Evolutionary conservation across 331 rosid species (phyloP).

Genomic region (Saraca asoca): DNA sequence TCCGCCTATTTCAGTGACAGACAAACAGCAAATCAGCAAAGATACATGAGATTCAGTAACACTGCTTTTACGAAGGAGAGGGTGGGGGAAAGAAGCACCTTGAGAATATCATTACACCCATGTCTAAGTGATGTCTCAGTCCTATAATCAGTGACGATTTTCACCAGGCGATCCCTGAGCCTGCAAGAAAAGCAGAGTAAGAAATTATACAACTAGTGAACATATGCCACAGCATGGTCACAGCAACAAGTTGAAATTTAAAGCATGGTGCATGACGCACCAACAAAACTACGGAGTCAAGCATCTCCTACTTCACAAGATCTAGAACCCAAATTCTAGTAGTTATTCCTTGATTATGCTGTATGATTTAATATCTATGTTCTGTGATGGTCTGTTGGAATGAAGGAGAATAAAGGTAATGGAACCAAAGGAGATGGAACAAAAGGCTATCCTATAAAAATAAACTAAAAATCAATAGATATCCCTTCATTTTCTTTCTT

Average conservation of each 20-base stretch:
- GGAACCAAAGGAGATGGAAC: too few species aligned
- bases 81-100: slow-evolving; percentile 51
- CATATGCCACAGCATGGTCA: slow-evolving; percentile 24
- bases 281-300: slow-evolving; percentile 17
- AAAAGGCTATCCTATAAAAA: too few species aligned
- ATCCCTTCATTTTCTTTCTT: too few species aligned
- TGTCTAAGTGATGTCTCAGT: slow-evolving; percentile 94
- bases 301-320: slow-evolving; percentile 1
- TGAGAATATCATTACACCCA: slow-evolving; percentile 96
- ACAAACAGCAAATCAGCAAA: too few species aligned
- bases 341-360: not conserved
- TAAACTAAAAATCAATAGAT: too few species aligned
- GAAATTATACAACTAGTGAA: slow-evolving; percentile 1
- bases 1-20: slow-evolving; percentile 76
- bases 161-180: slow-evolving; percentile 94
- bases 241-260: slow-evolving; percentile 7
- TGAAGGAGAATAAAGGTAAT: too few species aligned
- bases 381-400: too few species aligned
- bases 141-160: slow-evolving; percentile 87
- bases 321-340: slow-evolving; percentile 15
- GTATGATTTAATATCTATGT: slow-evolving; percentile 7
- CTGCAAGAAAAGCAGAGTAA: slow-evolving; percentile 46
- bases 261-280: slow-evolving; percentile 7
- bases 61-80: not conserved
- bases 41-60: too few species aligned